These are phyloP conservation scores for Pulveroboletus sp. DNA, from an alignment of 768 basidiomycete genomes.

Conservation along the genomic window DNA sequence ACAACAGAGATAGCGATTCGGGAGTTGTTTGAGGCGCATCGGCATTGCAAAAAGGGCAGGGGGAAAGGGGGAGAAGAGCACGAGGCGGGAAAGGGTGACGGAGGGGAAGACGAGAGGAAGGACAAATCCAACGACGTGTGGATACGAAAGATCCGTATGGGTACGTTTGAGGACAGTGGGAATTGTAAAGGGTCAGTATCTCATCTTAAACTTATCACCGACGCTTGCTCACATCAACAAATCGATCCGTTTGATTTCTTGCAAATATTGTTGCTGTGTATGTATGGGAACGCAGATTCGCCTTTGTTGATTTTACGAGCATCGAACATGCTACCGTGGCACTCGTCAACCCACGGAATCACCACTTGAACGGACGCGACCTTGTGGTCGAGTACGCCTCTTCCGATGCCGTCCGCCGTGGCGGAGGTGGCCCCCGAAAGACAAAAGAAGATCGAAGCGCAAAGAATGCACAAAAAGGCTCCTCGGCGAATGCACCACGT, in stretches of 20 bases:
- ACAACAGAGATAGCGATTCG: constrained; percentile 77
- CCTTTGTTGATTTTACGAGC: constrained; percentile 88
- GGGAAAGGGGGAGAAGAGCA: constrained; percentile 30
- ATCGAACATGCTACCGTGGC: constrained; percentile 77
- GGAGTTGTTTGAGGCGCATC: constrained; percentile 69
- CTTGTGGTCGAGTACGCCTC: constrained; percentile 90
- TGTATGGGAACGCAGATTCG: constrained; percentile 62
- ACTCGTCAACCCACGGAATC: constrained; percentile 82
- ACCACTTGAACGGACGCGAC: constrained; percentile 77
- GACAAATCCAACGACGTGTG: constrained; percentile 38
- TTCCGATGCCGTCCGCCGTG: constrained; percentile 82
- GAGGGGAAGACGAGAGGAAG: neutral
- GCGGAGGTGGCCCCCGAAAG: constrained; percentile 47
- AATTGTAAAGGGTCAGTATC: constrained; percentile 83
- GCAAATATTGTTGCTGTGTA: neutral
- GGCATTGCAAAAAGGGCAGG: constrained; percentile 31
- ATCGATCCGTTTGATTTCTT: neutral
- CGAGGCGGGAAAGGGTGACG: constrained; percentile 3
- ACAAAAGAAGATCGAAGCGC: constrained; percentile 2
- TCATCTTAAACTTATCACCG: constrained; percentile 15
- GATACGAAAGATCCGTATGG: constrained; percentile 86
- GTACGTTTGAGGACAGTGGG: constrained; percentile 95
- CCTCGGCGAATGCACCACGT: neutral
- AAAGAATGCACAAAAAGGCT: constrained; percentile 5
- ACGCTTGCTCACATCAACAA: neutral